Percentiles rank a stretch among this genome's conserved stretches.
Evolutionary conservation across 129 eudicot species (phyloP).

Genomic region (Helichrysum umbraculigerum): DNA sequence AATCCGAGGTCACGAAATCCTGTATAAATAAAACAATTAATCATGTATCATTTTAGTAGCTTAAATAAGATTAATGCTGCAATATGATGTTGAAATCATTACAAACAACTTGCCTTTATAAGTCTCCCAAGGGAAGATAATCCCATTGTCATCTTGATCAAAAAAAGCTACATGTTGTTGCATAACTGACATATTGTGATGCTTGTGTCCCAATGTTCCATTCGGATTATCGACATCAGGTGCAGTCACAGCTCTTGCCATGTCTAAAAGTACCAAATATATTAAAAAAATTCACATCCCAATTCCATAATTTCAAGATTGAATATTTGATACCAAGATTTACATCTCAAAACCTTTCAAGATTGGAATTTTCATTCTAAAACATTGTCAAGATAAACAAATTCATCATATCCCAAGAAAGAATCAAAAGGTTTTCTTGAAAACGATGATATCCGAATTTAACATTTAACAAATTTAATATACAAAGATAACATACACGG

Average conservation of each 20-base stretch:
- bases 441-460: background rate
- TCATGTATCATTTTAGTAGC: background rate
- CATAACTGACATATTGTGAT: constrained; percentile 48
- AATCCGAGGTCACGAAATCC: constrained; percentile 60
- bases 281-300: background rate
- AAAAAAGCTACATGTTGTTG: constrained; percentile 60
- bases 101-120: constrained; percentile 32
- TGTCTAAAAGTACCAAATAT: constrained; percentile 25
- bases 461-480: background rate
- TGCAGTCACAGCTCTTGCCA: constrained; percentile 56
- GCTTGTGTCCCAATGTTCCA: constrained; percentile 61
- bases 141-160: constrained; percentile 55
- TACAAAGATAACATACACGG: constrained; percentile 38
- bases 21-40: constrained; percentile 12
- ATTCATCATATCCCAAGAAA: background rate
- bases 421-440: background rate
- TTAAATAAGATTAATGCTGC: background rate
- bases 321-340: background rate
- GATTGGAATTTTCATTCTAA: background rate
- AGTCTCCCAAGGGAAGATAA: constrained; percentile 59
- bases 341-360: background rate
- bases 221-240: constrained; percentile 48
- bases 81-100: background rate
- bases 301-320: background rate
- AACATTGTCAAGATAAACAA: background rate